Evolutionary conservation across 2,329 filamentous ascomycete genomes (phyloP), one percentile per base, ranked within the genome.

Genomic region (Epichloe amarillans): DNA sequence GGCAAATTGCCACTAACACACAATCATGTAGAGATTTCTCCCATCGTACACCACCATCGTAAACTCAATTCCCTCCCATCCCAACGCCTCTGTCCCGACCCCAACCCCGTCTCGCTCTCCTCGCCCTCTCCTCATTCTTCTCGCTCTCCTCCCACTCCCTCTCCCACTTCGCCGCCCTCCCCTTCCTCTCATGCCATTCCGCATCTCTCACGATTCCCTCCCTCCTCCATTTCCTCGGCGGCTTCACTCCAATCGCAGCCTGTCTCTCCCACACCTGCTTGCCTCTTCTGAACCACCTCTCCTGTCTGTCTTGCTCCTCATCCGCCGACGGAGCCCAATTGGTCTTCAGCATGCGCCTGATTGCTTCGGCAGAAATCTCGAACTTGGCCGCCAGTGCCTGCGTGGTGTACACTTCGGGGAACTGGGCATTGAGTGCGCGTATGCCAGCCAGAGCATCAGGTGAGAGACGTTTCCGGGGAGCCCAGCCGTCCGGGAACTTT

Each of bases 391-490:
- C 80, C 14, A 97, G 79, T 36, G 80, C 75, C 15, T 75, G 67
- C 0, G 86, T 94, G 4, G 84, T 86, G 69, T 89, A 96, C 52
- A 77, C 74, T 2, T 84, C 76, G 0, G 91, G 88, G 55, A 88
- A 84, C 58, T 88, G 82, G 26, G 76, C 71, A 65, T 96, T 81
- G 36, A 98, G 73, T 19, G 86, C 83, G 41, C 89, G 82, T 58
- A 98, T 95, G 41, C 89, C 90, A n/a, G 86, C 83, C 35, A 96
- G 73, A 1, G 90, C 88, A 66, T 97, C 91, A 0, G 93, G 93
- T 0, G 93, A 97, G 10, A 98, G 76, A 52, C 83, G 83, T 67
- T 95, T 96, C 46, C 79, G 77, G 33, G 93, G 91, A 30, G 76
- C 75, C 90, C 91, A 98, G 10, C 83, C 81, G 7, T 83, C 78